phyloP scores from a whole-genome alignment of 2,329 filamentous ascomycete genomes.

The Aspergillus latus region DNA sequence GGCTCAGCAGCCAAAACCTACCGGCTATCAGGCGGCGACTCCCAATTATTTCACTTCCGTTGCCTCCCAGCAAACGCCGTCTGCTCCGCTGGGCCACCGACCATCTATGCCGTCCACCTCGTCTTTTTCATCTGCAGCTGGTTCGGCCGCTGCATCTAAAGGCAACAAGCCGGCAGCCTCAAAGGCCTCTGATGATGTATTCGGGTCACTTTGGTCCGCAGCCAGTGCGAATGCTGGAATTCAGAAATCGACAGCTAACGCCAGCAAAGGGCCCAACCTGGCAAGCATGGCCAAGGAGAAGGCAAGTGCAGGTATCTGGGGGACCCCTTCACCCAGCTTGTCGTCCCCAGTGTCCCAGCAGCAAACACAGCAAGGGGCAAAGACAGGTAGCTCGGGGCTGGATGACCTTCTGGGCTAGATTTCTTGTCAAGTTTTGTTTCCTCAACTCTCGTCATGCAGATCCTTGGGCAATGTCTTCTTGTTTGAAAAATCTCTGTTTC shows the following conservation, averaged over 20 bases:
- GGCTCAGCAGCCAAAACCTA: slow-evolving; percentile 54
- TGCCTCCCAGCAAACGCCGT: slow-evolving; percentile 32
- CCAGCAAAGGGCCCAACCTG: slow-evolving; percentile 71
- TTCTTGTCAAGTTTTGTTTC: slow-evolving; percentile 3
- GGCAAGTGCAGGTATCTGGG: slow-evolving; percentile 92
- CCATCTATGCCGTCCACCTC: slow-evolving; percentile 38
- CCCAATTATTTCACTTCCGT: slow-evolving; percentile 94
- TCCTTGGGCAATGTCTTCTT: slow-evolving; percentile 9
- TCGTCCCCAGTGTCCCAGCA: slow-evolving; percentile 46
- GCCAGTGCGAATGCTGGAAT: slow-evolving; percentile 69
- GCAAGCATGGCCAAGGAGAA: slow-evolving; percentile 98
- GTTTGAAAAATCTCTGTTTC: slow-evolving; percentile 4
- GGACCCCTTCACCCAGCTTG: slow-evolving; percentile 61
- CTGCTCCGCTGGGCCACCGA: slow-evolving; percentile 28
- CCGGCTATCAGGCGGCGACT: slow-evolving; percentile 70
- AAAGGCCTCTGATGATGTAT: slow-evolving; percentile 70
- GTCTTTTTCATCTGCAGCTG: slow-evolving; percentile 39
- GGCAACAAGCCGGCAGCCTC: slow-evolving; percentile 52
- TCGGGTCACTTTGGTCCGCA: slow-evolving; percentile 76
- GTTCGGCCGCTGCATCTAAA: slow-evolving; percentile 38
- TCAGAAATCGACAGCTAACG: slow-evolving; percentile 67
- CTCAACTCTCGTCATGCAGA: slow-evolving; percentile 9
- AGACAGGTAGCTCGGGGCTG: slow-evolving; percentile 40
- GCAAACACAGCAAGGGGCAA: slow-evolving; percentile 29
- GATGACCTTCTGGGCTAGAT: slow-evolving; percentile 44